Evolutionary conservation across 192 early-diverging fungal species (phyloP), one percentile per base, ranked within the genome.

Genomic region (Dissophora globulifera): DNA sequence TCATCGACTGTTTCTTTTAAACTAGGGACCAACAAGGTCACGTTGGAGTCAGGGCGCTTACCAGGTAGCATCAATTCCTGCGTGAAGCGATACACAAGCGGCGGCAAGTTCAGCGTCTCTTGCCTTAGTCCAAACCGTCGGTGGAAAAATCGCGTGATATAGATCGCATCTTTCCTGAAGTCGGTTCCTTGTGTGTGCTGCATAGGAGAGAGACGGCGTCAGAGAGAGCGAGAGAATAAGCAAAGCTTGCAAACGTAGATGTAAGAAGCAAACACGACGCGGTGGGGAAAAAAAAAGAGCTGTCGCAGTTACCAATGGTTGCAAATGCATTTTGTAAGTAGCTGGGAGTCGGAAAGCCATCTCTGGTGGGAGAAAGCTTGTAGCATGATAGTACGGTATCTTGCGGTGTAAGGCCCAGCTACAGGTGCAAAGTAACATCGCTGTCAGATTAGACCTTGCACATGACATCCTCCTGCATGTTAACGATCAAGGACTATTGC

Each of bases 1-100:
- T n/a, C n/a, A n/a, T n/a, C n/a, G n/a, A n/a, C n/a, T n/a, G n/a
- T n/a, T n/a, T n/a, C n/a, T n/a, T n/a, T n/a, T n/a, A n/a, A n/a
- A n/a, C n/a, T n/a, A n/a, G n/a, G n/a, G n/a, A n/a, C n/a, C n/a
- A 13, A 41, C 16, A 19, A 50, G 25, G 10, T 7, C 0, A 27
- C 1, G 25, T 29, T 12, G n/a, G 17, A 17, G 43, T 45, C 17
- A n/a, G 17, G 10, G 17, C 26, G 6, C 55, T 54, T 67, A 76
- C 72, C 58, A 29, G 72, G 72, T 16, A 76, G 35, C 72, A 67
- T 67, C 6, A 76, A 50, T 16, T 76, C 58, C 16, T 76, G 62
- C 0, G 50, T 40, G 35, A 67, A 76, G 4, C 72, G 62, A n/a
- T 50, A 55, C 4, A 76, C 30, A n/a, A 76, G 50, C 4, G 52